Conservation (phyloP, 352 stramenopile genomes). For the Pythium sukuiense region DNA sequence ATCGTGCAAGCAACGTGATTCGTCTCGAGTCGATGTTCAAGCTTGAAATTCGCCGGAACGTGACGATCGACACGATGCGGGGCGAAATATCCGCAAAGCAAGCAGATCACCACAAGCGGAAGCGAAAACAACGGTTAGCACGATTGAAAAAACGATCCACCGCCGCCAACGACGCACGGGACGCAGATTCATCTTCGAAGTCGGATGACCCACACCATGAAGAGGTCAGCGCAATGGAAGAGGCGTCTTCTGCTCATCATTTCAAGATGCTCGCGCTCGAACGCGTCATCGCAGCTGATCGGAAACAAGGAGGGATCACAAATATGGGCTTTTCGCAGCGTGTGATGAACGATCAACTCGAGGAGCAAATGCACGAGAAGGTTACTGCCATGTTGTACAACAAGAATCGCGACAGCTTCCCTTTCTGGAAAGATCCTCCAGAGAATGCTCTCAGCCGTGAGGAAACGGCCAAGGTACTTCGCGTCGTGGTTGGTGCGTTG, state of each 20-base stretch:
- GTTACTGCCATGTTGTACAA: constrained; percentile 57
- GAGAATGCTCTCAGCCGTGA: constrained; percentile 39
- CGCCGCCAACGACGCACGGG: background rate
- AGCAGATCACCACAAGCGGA: constrained; percentile 16
- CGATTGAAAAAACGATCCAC: background rate
- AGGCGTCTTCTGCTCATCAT: constrained; percentile 33
- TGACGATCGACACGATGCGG: constrained; percentile 50
- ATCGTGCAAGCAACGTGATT: constrained; percentile 42
- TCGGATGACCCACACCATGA: constrained; percentile 11
- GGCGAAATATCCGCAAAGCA: constrained; percentile 34
- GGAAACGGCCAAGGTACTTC: constrained; percentile 50
- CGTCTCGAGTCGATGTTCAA: constrained; percentile 64
- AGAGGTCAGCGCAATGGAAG: constrained; percentile 9
- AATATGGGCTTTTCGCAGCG: constrained; percentile 16
- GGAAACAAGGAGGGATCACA: constrained; percentile 15
- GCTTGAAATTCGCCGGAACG: constrained; percentile 51
- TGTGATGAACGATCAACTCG: constrained; percentile 26
- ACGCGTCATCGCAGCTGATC: constrained; percentile 23
- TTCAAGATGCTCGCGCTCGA: constrained; percentile 69
- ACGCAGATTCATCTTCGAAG: background rate
- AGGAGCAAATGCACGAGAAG: constrained; percentile 51
- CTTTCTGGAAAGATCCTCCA: constrained; percentile 51
- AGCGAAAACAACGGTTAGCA: constrained; percentile 8
- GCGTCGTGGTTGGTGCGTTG: constrained; percentile 33
- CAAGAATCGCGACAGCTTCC: constrained; percentile 54